phyloP scores from a whole-genome alignment of 2,329 filamentous ascomycete species.

The Erysiphe neolycopersici region DNA sequence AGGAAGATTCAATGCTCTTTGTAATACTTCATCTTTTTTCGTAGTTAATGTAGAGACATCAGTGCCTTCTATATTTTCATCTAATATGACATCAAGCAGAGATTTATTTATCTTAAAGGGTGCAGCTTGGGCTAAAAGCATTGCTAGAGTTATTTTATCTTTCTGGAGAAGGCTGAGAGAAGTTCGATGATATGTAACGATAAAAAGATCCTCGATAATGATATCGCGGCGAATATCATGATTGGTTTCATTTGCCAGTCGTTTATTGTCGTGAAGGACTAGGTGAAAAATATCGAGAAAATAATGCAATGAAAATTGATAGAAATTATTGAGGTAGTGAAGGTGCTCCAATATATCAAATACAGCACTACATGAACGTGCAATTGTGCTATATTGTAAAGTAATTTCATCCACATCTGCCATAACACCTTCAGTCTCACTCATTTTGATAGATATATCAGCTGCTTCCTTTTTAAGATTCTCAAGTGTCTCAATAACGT shows the following conservation, averaged over 20 bases:
- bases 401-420: constrained; percentile 92
- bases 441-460: constrained; percentile 89
- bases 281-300: constrained; percentile 94
- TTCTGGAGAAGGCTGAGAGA: constrained; percentile 78
- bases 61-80: constrained; percentile 44
- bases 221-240: constrained; percentile 61
- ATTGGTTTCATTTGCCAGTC: constrained; percentile 41
- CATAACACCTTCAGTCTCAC: constrained; percentile 94
- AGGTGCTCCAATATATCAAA: constrained; percentile 93
- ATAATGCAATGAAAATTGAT: constrained; percentile 96
- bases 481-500: constrained; percentile 92
- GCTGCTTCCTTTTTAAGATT: constrained; percentile 93
- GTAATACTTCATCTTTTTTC: constrained; percentile 39
- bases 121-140: constrained; percentile 86
- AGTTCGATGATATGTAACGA: constrained; percentile 81
- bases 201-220: constrained; percentile 76
- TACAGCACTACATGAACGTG: constrained; percentile 83
- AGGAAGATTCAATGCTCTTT: constrained; percentile 38
- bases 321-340: constrained; percentile 96
- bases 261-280: constrained; percentile 59
- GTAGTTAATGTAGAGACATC: constrained; percentile 49
- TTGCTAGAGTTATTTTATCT: constrained; percentile 77
- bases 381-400: constrained; percentile 77
- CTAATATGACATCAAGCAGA: constrained; percentile 65
- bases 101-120: constrained; percentile 86